These are phyloP conservation scores for Gaeumannomyces sp. DNA, from an alignment of 2,329 filamentous ascomycete genomes.

Conservation along the genomic window DNA sequence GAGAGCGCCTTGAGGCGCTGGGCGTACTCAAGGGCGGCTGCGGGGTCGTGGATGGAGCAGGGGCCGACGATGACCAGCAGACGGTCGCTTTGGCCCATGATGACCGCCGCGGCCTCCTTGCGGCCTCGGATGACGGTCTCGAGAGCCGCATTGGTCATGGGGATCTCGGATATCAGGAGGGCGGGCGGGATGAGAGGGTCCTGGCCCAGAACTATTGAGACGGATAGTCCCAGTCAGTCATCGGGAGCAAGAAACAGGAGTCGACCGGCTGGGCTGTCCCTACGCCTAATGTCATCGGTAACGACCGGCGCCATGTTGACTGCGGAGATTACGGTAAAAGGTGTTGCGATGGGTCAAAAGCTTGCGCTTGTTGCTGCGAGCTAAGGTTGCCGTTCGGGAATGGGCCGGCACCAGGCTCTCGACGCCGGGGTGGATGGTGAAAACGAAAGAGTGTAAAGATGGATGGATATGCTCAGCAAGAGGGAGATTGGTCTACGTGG, in stretches of 20 bases:
- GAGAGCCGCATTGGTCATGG: slow-evolving; percentile 56
- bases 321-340: slow-evolving; percentile 21
- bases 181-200: slow-evolving; percentile 88
- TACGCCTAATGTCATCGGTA: slow-evolving; percentile 38
- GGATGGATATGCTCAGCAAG: too few species aligned
- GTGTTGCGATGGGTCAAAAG: not conserved
- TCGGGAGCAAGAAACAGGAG: not conserved
- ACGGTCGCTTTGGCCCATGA: slow-evolving; percentile 61
- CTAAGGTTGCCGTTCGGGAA: not conserved
- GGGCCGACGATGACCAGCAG: slow-evolving; percentile 78
- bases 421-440: not conserved
- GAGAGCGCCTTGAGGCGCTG: slow-evolving; percentile 73
- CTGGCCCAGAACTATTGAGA: slow-evolving; percentile 72
- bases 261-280: not conserved
- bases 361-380: not conserved
- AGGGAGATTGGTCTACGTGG: not conserved
- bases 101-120: slow-evolving; percentile 63
- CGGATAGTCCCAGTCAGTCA: slow-evolving; percentile 11
- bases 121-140: slow-evolving; percentile 54
- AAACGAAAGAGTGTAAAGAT: not conserved
- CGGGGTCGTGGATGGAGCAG: slow-evolving; percentile 94
- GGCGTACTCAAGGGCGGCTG: slow-evolving; percentile 89
- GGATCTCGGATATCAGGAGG: slow-evolving; percentile 80
- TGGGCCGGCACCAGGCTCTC: not conserved
- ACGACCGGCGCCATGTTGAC: slow-evolving; percentile 33